Base-by-base conservation (phyloP, 306 rosid species). In the Amphicarpaea edgeworthii region DNA sequence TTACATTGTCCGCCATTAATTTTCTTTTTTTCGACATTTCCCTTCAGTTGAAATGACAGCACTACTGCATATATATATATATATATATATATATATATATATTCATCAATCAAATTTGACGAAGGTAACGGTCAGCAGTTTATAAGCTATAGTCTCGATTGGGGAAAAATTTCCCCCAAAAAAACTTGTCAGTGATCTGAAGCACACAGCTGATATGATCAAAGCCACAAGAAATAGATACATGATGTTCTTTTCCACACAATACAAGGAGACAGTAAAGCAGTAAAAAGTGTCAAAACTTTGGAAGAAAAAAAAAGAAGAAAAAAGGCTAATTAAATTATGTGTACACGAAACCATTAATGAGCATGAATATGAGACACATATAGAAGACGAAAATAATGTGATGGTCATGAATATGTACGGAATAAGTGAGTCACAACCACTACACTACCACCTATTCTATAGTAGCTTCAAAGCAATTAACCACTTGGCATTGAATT, bases 1-100 rank as follows among this genome's bases (percentile, higher is more conserved):
- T 68, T 81, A 79, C 81, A 76, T 61, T 87, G 83, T 77, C 83
- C 79, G 83, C 86, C 88, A 87, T 79, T 75, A 75, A 30, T 76
- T 59, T 19, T 51, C 66, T 70, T 78, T 70, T 79, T 69, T 9
- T 37, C 23, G 79, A 69, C 74, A 49, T 69, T 79, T 75, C 77
- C 53, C 71, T 68, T 67, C 81, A 74, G 23, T 46, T 79, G 88
- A 89, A 87, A 86, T 79, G 93, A 89, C 93, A 85, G 81, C 91
- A 85, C 89, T 68, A 83, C 69, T 43, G 76, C 20, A 14, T 15
- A 28, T 7, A 21, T 21, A 26, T 6, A 21, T 21, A 54, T 8
- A 50, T 0, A 43, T 2, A 47, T 3, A 16, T 49, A 49, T 5
- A n/a, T 50, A 53, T 55, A 64, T n/a, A n/a, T n/a, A n/a, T n/a